Percentiles rank a stretch among this genome's conserved stretches.
Evolutionary conservation across 176 grass and related monocot genomes (phyloP).

Genomic region (Triticum urartu): DNA sequence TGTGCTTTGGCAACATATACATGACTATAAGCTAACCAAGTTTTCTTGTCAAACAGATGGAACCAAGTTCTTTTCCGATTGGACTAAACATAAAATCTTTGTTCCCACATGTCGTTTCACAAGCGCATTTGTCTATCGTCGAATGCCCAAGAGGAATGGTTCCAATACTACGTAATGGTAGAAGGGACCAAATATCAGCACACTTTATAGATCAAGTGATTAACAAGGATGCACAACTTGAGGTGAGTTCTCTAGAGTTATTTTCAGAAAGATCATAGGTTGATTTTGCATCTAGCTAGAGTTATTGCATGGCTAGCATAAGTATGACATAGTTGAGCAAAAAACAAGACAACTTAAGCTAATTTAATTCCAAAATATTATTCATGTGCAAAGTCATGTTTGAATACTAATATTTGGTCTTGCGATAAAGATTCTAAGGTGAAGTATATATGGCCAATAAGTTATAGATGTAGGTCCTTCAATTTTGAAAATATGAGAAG

Average conservation of each 20-base stretch:
- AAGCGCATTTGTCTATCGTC: background rate
- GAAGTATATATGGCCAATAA: background rate
- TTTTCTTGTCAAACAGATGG: background rate
- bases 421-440: background rate
- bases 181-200: background rate
- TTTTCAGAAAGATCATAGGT: background rate
- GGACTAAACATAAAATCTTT: background rate
- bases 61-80: background rate
- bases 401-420: background rate
- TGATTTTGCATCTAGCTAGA: background rate
- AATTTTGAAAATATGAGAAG: background rate
- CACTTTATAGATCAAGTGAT: background rate
- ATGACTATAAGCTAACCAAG: background rate
- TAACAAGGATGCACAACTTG: background rate
- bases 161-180: background rate
- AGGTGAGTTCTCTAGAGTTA: background rate
- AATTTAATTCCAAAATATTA: background rate
- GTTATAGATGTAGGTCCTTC: background rate
- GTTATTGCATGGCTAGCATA: background rate
- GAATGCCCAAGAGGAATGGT: slow-evolving; percentile 7
- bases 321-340: background rate
- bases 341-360: background rate
- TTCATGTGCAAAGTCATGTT: background rate
- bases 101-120: background rate
- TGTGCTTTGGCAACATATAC: background rate